Evolutionary conservation across 2,329 filamentous ascomycete species (phyloP).

Genomic region (Calonectria honghensis): DNA sequence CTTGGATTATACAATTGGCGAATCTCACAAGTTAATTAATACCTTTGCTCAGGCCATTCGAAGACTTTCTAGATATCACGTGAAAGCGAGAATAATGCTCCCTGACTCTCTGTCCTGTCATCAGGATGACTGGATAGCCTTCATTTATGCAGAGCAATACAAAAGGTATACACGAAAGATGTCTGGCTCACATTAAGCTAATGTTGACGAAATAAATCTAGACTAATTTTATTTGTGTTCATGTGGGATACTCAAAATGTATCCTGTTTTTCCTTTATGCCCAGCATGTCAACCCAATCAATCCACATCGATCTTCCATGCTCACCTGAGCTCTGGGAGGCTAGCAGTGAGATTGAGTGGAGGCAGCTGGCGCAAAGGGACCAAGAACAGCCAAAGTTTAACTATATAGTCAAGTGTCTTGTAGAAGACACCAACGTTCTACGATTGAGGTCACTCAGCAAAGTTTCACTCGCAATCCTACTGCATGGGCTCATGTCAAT

Average conservation of each 20-base stretch:
- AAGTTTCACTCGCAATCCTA: background rate
- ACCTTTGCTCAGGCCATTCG: background rate
- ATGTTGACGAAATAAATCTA: background rate
- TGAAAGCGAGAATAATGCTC: conserved; percentile 6
- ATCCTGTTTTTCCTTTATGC: conserved; percentile 7
- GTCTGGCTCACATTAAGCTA: fast-evolving
- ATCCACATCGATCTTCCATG: conserved; percentile 20
- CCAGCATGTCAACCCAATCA: conserved; percentile 17
- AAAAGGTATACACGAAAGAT: background rate
- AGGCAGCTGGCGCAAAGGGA: background rate
- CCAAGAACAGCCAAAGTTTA: conserved; percentile 10
- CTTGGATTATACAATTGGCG: background rate
- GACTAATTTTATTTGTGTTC: conserved; percentile 6
- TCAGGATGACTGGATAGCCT: conserved; percentile 2
- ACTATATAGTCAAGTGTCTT: conserved; percentile 7
- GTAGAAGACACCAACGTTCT: conserved; percentile 8
- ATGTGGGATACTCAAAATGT: conserved; percentile 22
- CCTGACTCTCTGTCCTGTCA: background rate
- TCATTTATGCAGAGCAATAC: background rate
- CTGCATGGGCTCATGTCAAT: conserved; percentile 16
- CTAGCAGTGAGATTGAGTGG: background rate
- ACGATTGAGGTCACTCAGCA: background rate
- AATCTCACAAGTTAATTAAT: background rate
- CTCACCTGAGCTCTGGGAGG: background rate
- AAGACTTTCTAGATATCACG: conserved; percentile 7